Percentiles rank a stretch among this genome's conserved stretches.
Evolutionary conservation across 257 asterid genomes (phyloP).

Genomic region (Fraxinus anomala): DNA sequence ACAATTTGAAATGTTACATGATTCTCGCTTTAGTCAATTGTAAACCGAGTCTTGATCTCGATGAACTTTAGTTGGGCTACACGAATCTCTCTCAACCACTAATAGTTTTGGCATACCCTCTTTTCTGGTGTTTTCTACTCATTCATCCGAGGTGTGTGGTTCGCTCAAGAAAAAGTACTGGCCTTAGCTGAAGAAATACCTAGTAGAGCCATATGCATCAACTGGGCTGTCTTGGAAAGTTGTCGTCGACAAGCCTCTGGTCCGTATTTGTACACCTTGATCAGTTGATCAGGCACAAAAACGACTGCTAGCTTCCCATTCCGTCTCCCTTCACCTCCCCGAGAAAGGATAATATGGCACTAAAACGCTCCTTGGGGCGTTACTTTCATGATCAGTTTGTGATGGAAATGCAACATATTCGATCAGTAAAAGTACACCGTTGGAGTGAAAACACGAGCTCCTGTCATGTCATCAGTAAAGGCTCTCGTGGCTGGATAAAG

Average conservation of each 20-base stretch:
- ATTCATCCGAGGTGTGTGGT: not conserved
- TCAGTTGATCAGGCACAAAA: constrained; percentile 28
- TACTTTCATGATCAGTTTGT: too few species aligned
- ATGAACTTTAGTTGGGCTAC: not conserved
- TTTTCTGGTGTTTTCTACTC: not conserved
- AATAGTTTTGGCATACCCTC: not conserved
- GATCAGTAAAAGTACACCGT: too few species aligned
- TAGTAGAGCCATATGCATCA: constrained; percentile 62
- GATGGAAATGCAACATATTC: too few species aligned
- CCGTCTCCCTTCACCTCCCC: too few species aligned
- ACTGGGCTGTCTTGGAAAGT: constrained; percentile 37
- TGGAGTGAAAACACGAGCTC: too few species aligned
- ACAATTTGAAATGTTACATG: not conserved
- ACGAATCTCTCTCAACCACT: not conserved
- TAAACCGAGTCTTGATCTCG: too few species aligned
- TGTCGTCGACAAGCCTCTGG: constrained; percentile 36
- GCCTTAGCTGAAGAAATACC: too few species aligned
- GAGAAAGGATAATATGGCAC: too few species aligned
- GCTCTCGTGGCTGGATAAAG: too few species aligned
- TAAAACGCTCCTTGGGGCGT: too few species aligned
- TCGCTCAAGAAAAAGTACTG: not conserved
- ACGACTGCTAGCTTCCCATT: too few species aligned
- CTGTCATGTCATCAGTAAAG: too few species aligned
- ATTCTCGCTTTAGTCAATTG: not conserved
- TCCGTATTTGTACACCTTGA: constrained; percentile 27